Evolutionary conservation across 495 filamentous ascomycete genomes (phyloP), one percentile per base, ranked within the genome.

Genomic region (Talaromyces stipitatus): DNA sequence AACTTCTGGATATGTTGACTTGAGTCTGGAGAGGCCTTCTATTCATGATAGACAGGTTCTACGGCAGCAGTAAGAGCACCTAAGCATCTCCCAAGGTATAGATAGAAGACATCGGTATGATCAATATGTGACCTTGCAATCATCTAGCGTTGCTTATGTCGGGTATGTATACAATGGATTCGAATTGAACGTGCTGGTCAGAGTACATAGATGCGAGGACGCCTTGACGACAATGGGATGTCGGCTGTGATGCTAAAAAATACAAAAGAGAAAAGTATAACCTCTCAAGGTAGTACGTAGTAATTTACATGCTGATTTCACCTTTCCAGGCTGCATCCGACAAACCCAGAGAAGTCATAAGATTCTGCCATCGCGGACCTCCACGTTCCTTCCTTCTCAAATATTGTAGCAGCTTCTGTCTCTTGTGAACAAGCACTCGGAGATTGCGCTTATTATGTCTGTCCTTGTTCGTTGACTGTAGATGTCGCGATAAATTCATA

Each of bases 361-460:
- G 73, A 72, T 92, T 77, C 71, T 86, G 80, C 88, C 91, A 99
- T 73, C 94, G 79, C 47, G 86, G 82, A 26, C 92, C 91, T 27
- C 95, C 95, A 62, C 90, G 81, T 69, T 99, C 94, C 80, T 91
- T 95, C 67, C 76, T 79, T 71, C 89, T 80, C 72, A 99, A 73
- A 69, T 97, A 97, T 62, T 74, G 78, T 64, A 97, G 68, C 55
- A 95, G 71, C 75, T 91, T 95, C 72, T 96, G 92, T 64, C 94
- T 77, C 73, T 85, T 85, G 70, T 99, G 94, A 55, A 95, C 86
- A 64, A 99, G 74, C 54, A 91, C 54, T 55, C 88, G 76, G 65
- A 99, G 63, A 76, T 94, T 95, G 61, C 91, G 81, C 79, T 94
- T 96, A 72, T 96, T 97, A 62, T 90, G 82, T 76, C 94, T 97